Evolutionary conservation across 2,329 filamentous ascomycete species (phyloP), one percentile per base, ranked within the genome.

Genomic region (Penicillium hesseltinei): DNA sequence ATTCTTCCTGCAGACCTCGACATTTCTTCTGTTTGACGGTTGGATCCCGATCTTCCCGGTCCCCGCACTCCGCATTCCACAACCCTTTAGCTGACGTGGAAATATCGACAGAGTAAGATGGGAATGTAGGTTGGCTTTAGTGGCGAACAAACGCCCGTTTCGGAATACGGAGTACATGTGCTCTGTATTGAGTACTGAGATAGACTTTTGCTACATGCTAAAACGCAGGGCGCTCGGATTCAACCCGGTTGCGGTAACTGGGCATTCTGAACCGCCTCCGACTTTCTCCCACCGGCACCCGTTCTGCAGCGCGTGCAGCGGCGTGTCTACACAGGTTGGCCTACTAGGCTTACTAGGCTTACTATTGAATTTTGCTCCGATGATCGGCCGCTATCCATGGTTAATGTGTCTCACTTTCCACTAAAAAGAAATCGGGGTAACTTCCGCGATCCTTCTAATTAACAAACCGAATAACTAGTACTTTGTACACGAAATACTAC

Each of bases 31-130:
- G 4, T 48, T 23, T 35, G 48, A 57, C 44, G 33, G 38, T 59
- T 38, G 17, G 62, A 58, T 61, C 59, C 35, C 31, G 62, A 60
- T 64, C 60, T 19, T 56, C 54, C 57, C 50, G 57, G 57, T n/a
- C 45, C 49, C 60, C 59, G 43, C 56, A 62, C 63, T 60, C 64
- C 64, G 61, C 63, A 62, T 44, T 51, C 39, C 54, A 40, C 43
- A 33, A 25, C 50, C 10, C 21, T 15, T 40, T 40, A 23, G n/a
- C 3, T 29, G 13, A 15, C 3, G 17, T 27, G 17, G 10, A 8
- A 23, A 2, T 10, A 19, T 48, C 21, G n/a, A 51, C 38, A 10
- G 11, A 21, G n/a, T 15, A 19, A 21, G 19, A 35, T 31, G 27
- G 39, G 5, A 45, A 52, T 45, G 38, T n/a, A 15, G 5, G 13